Base-by-base conservation (phyloP, 768 basidiomycete species). In the Dentipellis sp. region DNA sequence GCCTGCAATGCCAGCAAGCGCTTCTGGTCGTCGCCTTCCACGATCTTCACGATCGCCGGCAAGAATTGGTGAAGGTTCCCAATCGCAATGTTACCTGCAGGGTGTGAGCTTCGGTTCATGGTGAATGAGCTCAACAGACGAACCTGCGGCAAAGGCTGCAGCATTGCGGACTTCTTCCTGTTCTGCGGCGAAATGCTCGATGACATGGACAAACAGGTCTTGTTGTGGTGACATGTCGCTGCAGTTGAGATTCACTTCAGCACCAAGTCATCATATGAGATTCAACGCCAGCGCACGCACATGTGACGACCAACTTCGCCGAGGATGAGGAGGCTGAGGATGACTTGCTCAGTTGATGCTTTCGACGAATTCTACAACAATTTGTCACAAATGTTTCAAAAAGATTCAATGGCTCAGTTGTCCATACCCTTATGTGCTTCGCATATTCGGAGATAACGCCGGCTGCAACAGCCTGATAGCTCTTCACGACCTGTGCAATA, bases 301-400 rank as follows among this genome's bases (percentile, higher is more conserved):
- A 91, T 84, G 64, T 84, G 86, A 36, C 94, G 85, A 35, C 95
- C 97, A 40, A 98, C 78, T 69, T 98, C 97, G 49, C 97, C 97
- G 51, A 98, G 76, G 40, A 92, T 86, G 12, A 97, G 75, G 54
- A 98, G 75, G 62, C 91, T 89, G 21, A 99, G 78, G 35, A 92
- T 84, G 7, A 91, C 77, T 40, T 84, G 75, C 1, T 81, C 75
- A 16, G 87, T 70, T 60, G 81, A 82, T 7, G 84, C 79, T 67
- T 86, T 87, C 9, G 84, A 80, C 17, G 40, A 57, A 10, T 57
- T 45, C 62, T 65, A 58, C 38, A 8, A 12, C n/a, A n/a, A 53
- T 22, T 2, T 22, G 14, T 45, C 21, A 53, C 23, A 22, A 29
- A 11, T 35, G 22, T 19, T 3, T 42, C 10, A 29, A 40, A 14